Percentiles rank a stretch among this genome's conserved stretches.
Evolutionary conservation across 148 eudicot species (phyloP).

Genomic region (Chenopodium album): DNA sequence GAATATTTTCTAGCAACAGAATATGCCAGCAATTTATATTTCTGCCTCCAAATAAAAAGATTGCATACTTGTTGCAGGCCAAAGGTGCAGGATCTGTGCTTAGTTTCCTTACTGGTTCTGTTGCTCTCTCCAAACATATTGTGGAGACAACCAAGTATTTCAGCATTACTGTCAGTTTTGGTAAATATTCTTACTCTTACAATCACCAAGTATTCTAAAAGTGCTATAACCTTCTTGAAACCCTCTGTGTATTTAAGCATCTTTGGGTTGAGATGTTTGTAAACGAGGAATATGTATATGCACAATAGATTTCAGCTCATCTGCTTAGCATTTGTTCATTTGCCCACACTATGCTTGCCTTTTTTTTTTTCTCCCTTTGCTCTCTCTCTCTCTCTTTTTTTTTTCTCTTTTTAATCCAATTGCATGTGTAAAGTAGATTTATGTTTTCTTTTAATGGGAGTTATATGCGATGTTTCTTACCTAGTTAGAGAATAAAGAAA

Average conservation of each 20-base stretch:
- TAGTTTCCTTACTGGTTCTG: slow-evolving; percentile 87
- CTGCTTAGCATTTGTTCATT: background rate
- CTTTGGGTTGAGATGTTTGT: background rate
- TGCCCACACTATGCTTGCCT: no score
- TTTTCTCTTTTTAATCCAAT: no score
- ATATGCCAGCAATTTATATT: background rate
- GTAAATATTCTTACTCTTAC: slow-evolving; percentile 38
- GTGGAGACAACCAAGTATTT: slow-evolving; percentile 86
- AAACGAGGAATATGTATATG: background rate
- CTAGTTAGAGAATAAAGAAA: background rate
- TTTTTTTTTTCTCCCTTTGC: no score
- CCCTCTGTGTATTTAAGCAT: background rate
- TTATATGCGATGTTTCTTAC: background rate
- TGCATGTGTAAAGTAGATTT: no score
- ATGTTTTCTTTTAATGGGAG: background rate
- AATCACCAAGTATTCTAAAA: background rate
- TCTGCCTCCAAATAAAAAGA: background rate
- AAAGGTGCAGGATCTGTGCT: slow-evolving; percentile 99
- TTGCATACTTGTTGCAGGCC: slow-evolving; percentile 50
- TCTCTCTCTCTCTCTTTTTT: no score
- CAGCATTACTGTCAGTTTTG: slow-evolving; percentile 96
- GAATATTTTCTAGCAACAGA: background rate
- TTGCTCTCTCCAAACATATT: slow-evolving; percentile 81
- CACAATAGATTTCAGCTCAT: background rate
- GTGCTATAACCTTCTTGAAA: background rate